A percentile compares a stretch with the other conserved stretches of the same genome.
These are phyloP conservation scores for Russula ochroleuca DNA, from an alignment of 768 basidiomycete species.

Conservation along the genomic window DNA sequence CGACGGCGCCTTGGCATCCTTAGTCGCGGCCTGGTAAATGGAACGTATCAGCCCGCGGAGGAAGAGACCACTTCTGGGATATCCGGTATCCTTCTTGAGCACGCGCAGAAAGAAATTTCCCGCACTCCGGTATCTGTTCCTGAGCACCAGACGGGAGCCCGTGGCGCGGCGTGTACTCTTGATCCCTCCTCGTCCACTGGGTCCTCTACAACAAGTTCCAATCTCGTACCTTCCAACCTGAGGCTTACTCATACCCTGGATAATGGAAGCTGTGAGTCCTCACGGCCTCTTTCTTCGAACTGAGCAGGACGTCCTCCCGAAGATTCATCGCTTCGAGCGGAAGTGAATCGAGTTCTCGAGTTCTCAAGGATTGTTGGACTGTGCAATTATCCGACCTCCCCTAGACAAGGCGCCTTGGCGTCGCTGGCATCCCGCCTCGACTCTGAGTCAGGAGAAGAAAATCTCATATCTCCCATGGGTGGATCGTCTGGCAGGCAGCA, in stretches of 20 bases:
- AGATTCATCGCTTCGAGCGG: conserved; percentile 15
- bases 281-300: neutral
- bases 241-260: neutral
- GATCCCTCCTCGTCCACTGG: neutral
- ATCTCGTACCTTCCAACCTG: neutral
- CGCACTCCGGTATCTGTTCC: neutral
- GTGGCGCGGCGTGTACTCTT: neutral
- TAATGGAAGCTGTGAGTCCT: conserved; percentile 6
- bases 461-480: neutral
- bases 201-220: neutral
- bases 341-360: conserved; percentile 18
- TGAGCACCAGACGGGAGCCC: neutral
- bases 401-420: neutral
- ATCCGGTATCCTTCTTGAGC: conserved; percentile 13
- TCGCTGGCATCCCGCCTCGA: neutral
- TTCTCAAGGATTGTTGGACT: conserved; percentile 21
- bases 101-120: conserved; percentile 16
- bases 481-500: neutral
- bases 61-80: neutral
- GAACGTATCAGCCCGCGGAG: neutral
- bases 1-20: conserved; percentile 24
- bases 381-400: conserved; percentile 16
- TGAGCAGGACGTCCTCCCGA: conserved; percentile 1
- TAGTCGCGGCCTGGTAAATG: conserved; percentile 15
- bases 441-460: neutral